Evolutionary conservation across 192 early-diverging fungal species (phyloP).

Genomic region (Powellomyces hirtus): DNA sequence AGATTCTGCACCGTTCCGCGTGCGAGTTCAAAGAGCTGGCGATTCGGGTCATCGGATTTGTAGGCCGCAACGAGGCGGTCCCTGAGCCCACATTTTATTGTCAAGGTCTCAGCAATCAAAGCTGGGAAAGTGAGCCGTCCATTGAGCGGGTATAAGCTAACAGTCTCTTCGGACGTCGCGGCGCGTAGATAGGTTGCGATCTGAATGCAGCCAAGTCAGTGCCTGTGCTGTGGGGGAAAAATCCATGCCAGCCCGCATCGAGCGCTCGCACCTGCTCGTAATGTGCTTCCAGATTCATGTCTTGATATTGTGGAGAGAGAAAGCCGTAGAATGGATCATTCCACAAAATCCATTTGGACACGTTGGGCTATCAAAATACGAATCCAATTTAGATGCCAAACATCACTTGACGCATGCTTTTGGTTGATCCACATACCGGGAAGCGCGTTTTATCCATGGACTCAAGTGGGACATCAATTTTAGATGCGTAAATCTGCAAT

Average conservation of each 20-base stretch:
- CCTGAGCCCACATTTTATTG: constrained; percentile 70
- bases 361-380: constrained; percentile 16
- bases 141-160: constrained; percentile 65
- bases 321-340: constrained; percentile 67
- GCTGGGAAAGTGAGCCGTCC: constrained; percentile 64
- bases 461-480: constrained; percentile 26
- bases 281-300: constrained; percentile 65
- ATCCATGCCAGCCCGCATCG: background rate
- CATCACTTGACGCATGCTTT: background rate
- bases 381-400: background rate
- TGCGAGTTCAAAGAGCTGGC: constrained; percentile 58
- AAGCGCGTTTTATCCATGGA: constrained; percentile 21
- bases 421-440: background rate
- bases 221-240: background rate
- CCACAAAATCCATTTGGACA: constrained; percentile 79
- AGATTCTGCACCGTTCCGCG: constrained; percentile 13
- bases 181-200: constrained; percentile 52
- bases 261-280: constrained; percentile 42
- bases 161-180: constrained; percentile 40
- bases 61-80: constrained; percentile 63
- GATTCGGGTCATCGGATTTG: constrained; percentile 54
- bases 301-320: constrained; percentile 74
- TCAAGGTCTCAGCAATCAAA: constrained; percentile 63
- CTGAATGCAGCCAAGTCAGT: background rate
- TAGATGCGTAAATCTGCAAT: constrained; percentile 9